These are phyloP conservation scores for Steccherinum ochraceum DNA, from an alignment of 768 basidiomycete genomes.

Conservation along the genomic window DNA sequence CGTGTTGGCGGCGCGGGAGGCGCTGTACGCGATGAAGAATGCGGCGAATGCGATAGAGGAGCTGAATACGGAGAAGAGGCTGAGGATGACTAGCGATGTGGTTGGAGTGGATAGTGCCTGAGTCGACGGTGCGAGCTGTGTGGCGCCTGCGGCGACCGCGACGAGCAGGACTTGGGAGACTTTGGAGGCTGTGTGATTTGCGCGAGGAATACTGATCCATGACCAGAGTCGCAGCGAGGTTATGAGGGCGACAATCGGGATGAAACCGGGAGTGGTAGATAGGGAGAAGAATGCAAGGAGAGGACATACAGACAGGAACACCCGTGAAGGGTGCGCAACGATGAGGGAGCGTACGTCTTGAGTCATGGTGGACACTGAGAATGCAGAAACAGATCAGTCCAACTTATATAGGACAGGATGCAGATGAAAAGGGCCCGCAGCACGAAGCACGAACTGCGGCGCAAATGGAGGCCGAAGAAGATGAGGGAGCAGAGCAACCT, in stretches of 20 bases:
- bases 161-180: conserved; percentile 16
- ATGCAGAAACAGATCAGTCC: background rate
- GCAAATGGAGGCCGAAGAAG: too few relatives aligned
- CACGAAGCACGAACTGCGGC: too few relatives aligned
- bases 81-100: conserved; percentile 42
- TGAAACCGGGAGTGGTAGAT: conserved; percentile 23
- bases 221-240: conserved; percentile 20
- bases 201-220: conserved; percentile 12
- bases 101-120: conserved; percentile 50
- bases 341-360: conserved; percentile 1
- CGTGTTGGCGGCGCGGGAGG: conserved; percentile 28
- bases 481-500: too few relatives aligned
- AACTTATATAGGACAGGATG: too few relatives aligned
- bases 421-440: too few relatives aligned
- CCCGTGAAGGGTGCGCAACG: conserved; percentile 3
- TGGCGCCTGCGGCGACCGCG: conserved; percentile 19
- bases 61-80: conserved; percentile 33
- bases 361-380: background rate
- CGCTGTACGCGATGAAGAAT: conserved; percentile 32
- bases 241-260: conserved; percentile 23
- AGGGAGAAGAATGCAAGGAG: conserved; percentile 20
- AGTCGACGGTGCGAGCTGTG: conserved; percentile 22
- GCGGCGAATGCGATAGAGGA: conserved; percentile 24
- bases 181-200: background rate
- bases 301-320: conserved; percentile 2